Evolutionary conservation across 2,329 filamentous ascomycete genomes (phyloP).

Genomic region (Sclerotiophoma versabilis): DNA sequence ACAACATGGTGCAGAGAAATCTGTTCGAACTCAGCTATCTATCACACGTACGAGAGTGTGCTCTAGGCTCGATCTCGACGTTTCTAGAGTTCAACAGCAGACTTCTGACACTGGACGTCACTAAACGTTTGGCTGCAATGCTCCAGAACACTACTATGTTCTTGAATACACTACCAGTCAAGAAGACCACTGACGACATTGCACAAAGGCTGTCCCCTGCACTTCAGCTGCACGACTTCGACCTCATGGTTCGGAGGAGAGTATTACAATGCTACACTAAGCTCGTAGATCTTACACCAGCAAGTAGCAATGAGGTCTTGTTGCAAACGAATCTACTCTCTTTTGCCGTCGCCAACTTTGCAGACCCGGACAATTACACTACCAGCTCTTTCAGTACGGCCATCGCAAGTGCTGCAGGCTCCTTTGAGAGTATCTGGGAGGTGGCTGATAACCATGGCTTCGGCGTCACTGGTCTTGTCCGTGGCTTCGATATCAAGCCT

Average conservation of each 20-base stretch:
- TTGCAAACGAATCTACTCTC: constrained; percentile 91
- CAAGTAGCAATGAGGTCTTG: constrained; percentile 82
- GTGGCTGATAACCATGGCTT: constrained; percentile 93
- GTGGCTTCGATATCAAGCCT: constrained; percentile 74
- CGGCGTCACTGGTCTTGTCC: constrained; percentile 85
- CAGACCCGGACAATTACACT: constrained; percentile 87
- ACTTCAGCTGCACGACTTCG: constrained; percentile 86
- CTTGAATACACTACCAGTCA: constrained; percentile 80
- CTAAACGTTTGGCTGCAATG: constrained; percentile 91
- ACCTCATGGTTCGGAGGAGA: constrained; percentile 89
- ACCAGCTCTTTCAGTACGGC: constrained; percentile 86
- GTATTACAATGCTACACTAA: constrained; percentile 96
- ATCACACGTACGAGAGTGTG: constrained; percentile 93
- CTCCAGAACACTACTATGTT: constrained; percentile 93
- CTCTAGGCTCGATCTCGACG: constrained; percentile 85
- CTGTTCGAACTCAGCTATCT: constrained; percentile 90
- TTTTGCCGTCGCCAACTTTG: constrained; percentile 87
- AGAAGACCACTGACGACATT: constrained; percentile 86
- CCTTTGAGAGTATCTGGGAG: constrained; percentile 95
- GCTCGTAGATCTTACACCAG: constrained; percentile 85
- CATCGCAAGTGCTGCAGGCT: constrained; percentile 87
- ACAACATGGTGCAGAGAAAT: constrained; percentile 84
- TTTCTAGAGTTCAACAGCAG: constrained; percentile 95
- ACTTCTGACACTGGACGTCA: constrained; percentile 90
- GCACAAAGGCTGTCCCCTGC: constrained; percentile 83